Evolutionary conservation across 768 basidiomycete species (phyloP).

Genomic region (Leccinum fibrillosum): DNA sequence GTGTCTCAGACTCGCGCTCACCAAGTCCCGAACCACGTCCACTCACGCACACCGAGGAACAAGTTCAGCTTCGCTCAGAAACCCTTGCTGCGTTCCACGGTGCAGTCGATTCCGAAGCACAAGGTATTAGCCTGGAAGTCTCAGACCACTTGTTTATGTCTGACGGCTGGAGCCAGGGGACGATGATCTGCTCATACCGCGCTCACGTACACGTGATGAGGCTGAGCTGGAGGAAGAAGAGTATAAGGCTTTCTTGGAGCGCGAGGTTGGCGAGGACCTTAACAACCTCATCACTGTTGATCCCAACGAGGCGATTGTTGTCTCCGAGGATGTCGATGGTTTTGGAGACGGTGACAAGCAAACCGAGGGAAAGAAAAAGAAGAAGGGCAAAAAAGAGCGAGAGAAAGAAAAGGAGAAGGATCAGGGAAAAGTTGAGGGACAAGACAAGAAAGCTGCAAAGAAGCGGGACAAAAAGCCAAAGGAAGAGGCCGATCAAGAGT

Average conservation of each 20-base stretch:
- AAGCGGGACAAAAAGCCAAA: slow-evolving; percentile 35
- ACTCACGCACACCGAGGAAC: slow-evolving; percentile 76
- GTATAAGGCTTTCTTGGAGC: slow-evolving; percentile 77
- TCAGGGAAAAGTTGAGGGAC: slow-evolving; percentile 18
- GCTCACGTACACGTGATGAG: slow-evolving; percentile 79
- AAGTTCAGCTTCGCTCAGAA: slow-evolving; percentile 69
- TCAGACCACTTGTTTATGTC: neutral
- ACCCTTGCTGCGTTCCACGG: slow-evolving; percentile 81
- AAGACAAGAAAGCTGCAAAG: slow-evolving; percentile 21
- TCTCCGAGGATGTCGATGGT: slow-evolving; percentile 24
- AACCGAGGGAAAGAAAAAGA: slow-evolving; percentile 34
- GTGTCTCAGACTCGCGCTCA: slow-evolving; percentile 49
- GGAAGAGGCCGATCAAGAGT: slow-evolving; percentile 77
- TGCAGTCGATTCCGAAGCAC: slow-evolving; percentile 20
- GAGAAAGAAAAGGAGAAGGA: slow-evolving; percentile 31
- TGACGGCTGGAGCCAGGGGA: slow-evolving; percentile 34
- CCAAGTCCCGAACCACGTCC: slow-evolving; percentile 52
- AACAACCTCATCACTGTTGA: slow-evolving; percentile 60
- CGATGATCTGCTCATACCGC: slow-evolving; percentile 66
- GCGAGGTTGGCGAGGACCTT: slow-evolving; percentile 78
- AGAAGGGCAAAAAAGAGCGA: slow-evolving; percentile 31
- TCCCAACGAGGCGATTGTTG: slow-evolving; percentile 6
- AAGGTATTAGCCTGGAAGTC: slow-evolving; percentile 10
- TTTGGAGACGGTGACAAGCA: slow-evolving; percentile 25
- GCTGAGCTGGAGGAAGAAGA: slow-evolving; percentile 77